Evolutionary conservation across 2,329 filamentous ascomycete genomes (phyloP).

Genomic region (Dactylellina cionopaga): DNA sequence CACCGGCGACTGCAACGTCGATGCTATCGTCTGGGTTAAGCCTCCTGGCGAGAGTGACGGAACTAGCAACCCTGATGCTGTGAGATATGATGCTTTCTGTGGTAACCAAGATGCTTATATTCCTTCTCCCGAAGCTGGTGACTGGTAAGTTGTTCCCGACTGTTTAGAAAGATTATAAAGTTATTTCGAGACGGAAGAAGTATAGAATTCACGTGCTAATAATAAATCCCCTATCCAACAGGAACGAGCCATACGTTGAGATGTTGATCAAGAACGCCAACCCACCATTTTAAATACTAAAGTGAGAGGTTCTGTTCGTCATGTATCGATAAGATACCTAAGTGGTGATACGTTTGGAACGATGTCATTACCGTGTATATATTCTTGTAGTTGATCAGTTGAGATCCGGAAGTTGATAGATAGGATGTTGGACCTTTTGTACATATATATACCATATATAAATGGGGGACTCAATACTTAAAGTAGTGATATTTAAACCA

Average conservation of each 20-base stretch:
- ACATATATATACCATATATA: no score
- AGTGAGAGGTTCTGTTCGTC: no score
- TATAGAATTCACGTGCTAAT: not conserved
- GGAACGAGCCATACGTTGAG: conserved; percentile 67
- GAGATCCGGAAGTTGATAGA: not conserved
- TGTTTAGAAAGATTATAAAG: conserved; percentile 56
- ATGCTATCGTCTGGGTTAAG: conserved; percentile 78
- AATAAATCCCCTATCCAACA: not conserved
- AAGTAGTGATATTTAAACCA: no score
- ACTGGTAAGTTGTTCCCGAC: conserved; percentile 66
- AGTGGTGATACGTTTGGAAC: not conserved
- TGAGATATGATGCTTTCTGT: conserved; percentile 68
- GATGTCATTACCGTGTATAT: not conserved
- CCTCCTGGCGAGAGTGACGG: conserved; percentile 70
- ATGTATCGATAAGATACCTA: not conserved
- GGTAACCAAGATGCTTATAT: conserved; percentile 67
- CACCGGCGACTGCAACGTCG: conserved; percentile 69
- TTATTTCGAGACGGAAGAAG: not conserved
- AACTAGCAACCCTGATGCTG: conserved; percentile 63
- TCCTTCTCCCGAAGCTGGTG: conserved; percentile 75
- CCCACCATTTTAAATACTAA: conserved; percentile 63
- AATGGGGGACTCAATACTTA: no score
- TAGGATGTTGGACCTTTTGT: no score
- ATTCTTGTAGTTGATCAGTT: not conserved
- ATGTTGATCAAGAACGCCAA: conserved; percentile 69